A percentile compares a stretch with the other conserved stretches of the same genome.
Evolutionary conservation across 345 rosid genomes (phyloP).

Genomic region (Hypericum androsaemum): DNA sequence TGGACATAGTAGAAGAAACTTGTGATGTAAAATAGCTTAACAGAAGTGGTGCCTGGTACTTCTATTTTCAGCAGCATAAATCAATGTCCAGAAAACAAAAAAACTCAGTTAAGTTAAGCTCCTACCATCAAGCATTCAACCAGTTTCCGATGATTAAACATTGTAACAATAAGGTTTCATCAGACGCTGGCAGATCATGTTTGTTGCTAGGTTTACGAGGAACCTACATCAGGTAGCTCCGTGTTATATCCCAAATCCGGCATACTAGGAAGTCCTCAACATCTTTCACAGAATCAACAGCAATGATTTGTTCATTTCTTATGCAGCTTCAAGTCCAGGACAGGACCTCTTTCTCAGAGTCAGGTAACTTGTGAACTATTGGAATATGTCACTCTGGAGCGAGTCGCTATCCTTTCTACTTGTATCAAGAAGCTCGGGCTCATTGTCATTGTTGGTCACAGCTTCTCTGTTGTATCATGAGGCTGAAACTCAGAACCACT

Average conservation of each 20-base stretch:
- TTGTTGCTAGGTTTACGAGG: no score
- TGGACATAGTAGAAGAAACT: background rate
- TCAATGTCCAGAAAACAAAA: background rate
- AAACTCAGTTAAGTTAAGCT: no score
- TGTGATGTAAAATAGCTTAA: background rate
- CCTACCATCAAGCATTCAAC: no score
- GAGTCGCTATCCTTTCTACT: background rate
- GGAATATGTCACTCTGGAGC: background rate
- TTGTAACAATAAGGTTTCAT: no score
- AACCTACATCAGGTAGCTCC: no score
- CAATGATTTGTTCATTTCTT: no score
- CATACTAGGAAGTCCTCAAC: no score
- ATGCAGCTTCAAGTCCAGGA: background rate
- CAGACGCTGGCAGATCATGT: no score
- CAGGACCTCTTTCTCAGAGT: background rate
- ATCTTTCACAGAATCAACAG: no score
- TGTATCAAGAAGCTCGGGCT: background rate
- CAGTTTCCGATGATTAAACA: no score
- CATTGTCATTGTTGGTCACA: background rate
- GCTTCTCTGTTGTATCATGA: background rate
- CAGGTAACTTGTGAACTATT: background rate
- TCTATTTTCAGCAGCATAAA: background rate
- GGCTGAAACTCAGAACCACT: background rate
- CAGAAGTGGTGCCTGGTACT: constrained; percentile 8
- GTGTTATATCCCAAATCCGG: no score